Evolutionary conservation across 495 filamentous ascomycete species (phyloP).

Genomic region (Penicillium desertorum): DNA sequence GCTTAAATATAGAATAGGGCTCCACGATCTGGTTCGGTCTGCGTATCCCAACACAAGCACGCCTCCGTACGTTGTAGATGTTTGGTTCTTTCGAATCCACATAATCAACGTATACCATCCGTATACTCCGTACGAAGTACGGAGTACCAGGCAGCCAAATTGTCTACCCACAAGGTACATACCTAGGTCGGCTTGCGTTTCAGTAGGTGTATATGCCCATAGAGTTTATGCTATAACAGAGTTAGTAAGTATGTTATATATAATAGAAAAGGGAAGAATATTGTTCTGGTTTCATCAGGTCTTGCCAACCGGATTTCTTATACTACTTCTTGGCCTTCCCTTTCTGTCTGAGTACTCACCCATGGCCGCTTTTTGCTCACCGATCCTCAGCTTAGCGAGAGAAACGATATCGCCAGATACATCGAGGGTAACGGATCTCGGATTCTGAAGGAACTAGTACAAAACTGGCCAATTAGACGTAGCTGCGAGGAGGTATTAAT

Average conservation of each 20-base stretch:
- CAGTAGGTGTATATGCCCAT: background rate
- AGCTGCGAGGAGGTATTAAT: no score
- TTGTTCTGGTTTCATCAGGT: background rate
- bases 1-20: slow-evolving; percentile 13
- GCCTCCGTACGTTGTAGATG: background rate
- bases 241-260: no score
- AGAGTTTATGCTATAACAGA: no score
- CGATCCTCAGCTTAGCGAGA: no score
- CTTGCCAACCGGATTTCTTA: no score
- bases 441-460: no score
- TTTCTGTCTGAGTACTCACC: no score
- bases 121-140: background rate
- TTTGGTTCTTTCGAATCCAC: background rate
- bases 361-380: no score
- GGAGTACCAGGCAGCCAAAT: background rate
- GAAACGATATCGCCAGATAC: no score
- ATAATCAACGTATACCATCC: background rate
- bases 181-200: background rate
- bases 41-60: background rate
- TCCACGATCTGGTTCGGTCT: slow-evolving; percentile 1
- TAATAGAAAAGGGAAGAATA: background rate
- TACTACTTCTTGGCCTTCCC: no score
- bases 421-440: no score
- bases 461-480: no score
- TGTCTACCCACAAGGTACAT: background rate